Conservation (phyloP, 2,329 filamentous ascomycete species). For the Sarocladium strictum region DNA sequence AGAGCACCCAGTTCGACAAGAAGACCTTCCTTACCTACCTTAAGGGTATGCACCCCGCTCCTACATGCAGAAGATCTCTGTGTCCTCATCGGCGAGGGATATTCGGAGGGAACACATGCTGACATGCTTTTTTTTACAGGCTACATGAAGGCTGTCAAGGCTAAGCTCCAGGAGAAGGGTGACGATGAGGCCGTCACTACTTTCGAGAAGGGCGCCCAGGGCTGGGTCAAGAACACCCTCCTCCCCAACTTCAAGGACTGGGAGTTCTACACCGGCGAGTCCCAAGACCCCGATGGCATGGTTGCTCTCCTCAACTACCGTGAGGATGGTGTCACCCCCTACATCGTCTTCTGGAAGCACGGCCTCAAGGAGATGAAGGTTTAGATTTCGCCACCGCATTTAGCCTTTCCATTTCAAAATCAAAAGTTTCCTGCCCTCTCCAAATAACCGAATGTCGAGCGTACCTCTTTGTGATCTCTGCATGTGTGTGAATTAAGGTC, state of each 20-base stretch:
- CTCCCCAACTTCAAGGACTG: conserved; percentile 88
- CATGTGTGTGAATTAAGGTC: too few species aligned
- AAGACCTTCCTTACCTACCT: conserved; percentile 77
- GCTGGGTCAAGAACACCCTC: conserved; percentile 77
- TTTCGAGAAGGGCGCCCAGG: conserved; percentile 72
- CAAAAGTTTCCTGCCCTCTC: background rate
- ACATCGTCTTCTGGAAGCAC: conserved; percentile 90
- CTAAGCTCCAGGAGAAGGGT: conserved; percentile 56
- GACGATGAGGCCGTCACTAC: conserved; percentile 61
- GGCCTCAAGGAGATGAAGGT: conserved; percentile 88
- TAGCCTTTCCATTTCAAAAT: background rate
- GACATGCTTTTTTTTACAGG: conserved; percentile 35
- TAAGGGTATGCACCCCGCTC: conserved; percentile 57
- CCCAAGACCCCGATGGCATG: conserved; percentile 92
- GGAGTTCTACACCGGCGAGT: conserved; percentile 89
- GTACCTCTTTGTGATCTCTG: background rate
- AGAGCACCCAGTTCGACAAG: conserved; percentile 77
- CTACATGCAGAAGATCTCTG: background rate
- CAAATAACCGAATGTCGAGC: background rate
- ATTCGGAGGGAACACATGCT: too few species aligned
- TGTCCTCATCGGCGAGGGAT: background rate
- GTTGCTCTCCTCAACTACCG: conserved; percentile 95
- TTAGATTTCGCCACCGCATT: conserved; percentile 41
- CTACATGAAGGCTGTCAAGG: conserved; percentile 90
- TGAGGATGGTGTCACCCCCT: conserved; percentile 90